Percentiles rank a stretch among this genome's conserved stretches.
Evolutionary conservation across 306 rosid genomes (phyloP).

Genomic region (Pyrus betulifolia): DNA sequence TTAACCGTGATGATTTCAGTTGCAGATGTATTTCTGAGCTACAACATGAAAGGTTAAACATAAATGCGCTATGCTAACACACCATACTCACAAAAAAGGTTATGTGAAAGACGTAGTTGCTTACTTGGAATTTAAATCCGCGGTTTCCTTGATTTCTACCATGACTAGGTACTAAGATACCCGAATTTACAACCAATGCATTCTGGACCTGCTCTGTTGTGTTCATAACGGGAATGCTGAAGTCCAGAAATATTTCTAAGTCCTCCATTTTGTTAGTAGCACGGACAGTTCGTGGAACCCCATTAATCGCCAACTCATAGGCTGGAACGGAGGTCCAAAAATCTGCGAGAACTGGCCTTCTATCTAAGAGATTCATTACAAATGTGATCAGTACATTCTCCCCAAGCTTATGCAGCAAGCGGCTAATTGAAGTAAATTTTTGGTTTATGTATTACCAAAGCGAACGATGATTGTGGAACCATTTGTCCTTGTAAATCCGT

Average conservation of each 20-base stretch:
- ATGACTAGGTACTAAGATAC: constrained; percentile 26
- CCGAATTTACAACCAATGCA: constrained; percentile 39
- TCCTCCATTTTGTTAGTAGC: constrained; percentile 53
- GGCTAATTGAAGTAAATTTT: not conserved
- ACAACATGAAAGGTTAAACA: not conserved
- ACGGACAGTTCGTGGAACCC: constrained; percentile 52
- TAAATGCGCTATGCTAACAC: not conserved
- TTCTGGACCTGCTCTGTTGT: constrained; percentile 45
- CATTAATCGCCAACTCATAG: constrained; percentile 43
- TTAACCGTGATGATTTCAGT: constrained; percentile 37
- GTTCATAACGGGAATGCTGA: constrained; percentile 46
- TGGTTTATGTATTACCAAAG: constrained; percentile 35
- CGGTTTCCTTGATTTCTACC: constrained; percentile 32
- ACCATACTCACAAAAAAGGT: not conserved
- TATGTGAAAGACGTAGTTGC: not conserved
- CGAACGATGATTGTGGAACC: constrained; percentile 43
- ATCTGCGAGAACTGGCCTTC: constrained; percentile 54
- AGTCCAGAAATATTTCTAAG: constrained; percentile 47
- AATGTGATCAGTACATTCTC: not conserved
- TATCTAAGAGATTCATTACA: constrained; percentile 35
- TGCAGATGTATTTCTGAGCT: constrained; percentile 41
- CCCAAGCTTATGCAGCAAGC: too few species aligned
- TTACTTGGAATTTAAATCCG: constrained; percentile 44
- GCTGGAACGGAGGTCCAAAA: constrained; percentile 70
- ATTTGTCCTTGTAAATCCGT: constrained; percentile 38